A percentile compares a stretch with the other conserved stretches of the same genome.
These are phyloP conservation scores for Iris pallida DNA, from an alignment of 116 monocot genomes.

Conservation along the genomic window DNA sequence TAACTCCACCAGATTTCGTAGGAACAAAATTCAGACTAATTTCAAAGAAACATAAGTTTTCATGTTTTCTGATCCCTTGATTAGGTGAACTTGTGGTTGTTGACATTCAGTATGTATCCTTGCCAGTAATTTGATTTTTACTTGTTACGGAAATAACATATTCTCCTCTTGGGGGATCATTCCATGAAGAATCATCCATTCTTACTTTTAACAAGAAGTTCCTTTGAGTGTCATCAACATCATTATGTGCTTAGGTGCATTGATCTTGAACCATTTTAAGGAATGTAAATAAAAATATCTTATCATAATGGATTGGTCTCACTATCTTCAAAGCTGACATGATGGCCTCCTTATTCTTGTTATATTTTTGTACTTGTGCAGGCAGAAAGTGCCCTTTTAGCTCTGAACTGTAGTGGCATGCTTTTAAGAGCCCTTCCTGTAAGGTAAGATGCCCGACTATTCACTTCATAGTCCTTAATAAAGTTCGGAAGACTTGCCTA, in stretches of 20 bases:
- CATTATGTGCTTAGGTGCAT: not conserved
- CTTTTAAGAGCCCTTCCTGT: slow-evolving; percentile 28
- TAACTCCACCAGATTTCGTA: too few relatives aligned
- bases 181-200: not conserved
- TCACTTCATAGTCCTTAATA: not conserved
- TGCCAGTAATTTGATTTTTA: too few relatives aligned
- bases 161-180: not conserved
- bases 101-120: too few relatives aligned
- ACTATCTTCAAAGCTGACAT: not conserved
- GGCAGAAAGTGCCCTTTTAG: slow-evolving; percentile 35
- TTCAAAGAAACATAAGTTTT: too few relatives aligned
- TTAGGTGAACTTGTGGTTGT: too few relatives aligned
- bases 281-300: not conserved
- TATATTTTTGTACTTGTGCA: not conserved
- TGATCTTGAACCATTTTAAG: not conserved
- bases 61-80: too few relatives aligned
- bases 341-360: not conserved
- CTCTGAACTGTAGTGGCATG: slow-evolving; percentile 37
- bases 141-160: too few relatives aligned
- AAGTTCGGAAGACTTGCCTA: not conserved
- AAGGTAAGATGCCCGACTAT: slow-evolving; percentile 19
- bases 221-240: not conserved
- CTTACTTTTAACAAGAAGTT: not conserved
- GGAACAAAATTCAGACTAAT: too few relatives aligned
- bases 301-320: too few relatives aligned